Conservation (phyloP, 495 filamentous ascomycete species). For the Aspergillus olivimuriae region DNA sequence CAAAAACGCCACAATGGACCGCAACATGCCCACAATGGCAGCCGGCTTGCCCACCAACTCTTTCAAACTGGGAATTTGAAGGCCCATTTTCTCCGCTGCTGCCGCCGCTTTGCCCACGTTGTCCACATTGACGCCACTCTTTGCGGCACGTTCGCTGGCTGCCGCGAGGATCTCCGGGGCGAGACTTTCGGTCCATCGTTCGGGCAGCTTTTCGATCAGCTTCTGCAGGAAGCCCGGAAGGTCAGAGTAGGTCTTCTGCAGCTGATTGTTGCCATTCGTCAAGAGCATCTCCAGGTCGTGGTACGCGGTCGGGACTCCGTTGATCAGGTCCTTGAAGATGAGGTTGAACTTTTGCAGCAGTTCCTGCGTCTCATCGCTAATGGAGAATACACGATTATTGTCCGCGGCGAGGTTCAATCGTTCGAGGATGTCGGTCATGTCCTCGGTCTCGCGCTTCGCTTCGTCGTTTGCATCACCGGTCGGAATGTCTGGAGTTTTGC, state of each 20-base stretch:
- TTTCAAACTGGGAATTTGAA: slow-evolving; percentile 58
- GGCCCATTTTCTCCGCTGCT: slow-evolving; percentile 44
- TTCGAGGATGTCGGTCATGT: slow-evolving; percentile 71
- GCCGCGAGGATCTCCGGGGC: slow-evolving; percentile 76
- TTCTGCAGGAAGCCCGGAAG: slow-evolving; percentile 82
- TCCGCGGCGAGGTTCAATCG: slow-evolving; percentile 70
- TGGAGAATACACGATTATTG: slow-evolving; percentile 75
- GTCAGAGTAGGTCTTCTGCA: slow-evolving; percentile 68
- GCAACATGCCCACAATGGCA: slow-evolving; percentile 71
- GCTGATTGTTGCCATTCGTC: slow-evolving; percentile 67
- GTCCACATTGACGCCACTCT: slow-evolving; percentile 56
- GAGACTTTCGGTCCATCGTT: slow-evolving; percentile 66
- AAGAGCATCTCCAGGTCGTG: slow-evolving; percentile 78
- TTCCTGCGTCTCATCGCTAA: slow-evolving; percentile 72
- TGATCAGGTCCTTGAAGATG: slow-evolving; percentile 84
- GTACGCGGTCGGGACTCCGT: slow-evolving; percentile 89
- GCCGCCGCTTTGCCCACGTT: slow-evolving; percentile 43
- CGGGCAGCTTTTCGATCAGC: slow-evolving; percentile 76
- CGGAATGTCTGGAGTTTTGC: slow-evolving; percentile 12
- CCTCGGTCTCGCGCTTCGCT: slow-evolving; percentile 57
- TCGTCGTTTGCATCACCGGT: slow-evolving; percentile 23
- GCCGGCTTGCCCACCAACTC: slow-evolving; percentile 83
- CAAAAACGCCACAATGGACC: slow-evolving; percentile 78
- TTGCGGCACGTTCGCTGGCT: slow-evolving; percentile 61
- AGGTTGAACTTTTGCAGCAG: slow-evolving; percentile 77